phyloP scores from a whole-genome alignment of 1,284 basidiomycete genomes.

The Ganoderma multipileum region DNA sequence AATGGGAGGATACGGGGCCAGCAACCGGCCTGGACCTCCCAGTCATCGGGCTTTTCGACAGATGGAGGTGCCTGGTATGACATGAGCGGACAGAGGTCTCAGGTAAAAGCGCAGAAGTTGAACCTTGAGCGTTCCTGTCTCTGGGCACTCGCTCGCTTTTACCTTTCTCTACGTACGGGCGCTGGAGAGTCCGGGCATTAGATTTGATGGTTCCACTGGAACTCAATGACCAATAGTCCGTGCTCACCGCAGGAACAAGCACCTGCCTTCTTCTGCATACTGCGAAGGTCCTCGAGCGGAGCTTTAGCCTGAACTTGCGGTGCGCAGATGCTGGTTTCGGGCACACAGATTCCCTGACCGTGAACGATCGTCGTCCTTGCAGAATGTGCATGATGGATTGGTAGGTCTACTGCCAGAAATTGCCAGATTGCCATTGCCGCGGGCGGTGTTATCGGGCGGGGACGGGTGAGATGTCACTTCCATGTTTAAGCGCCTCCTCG shows the following conservation, averaged over 20 bases:
- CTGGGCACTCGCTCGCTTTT: background rate
- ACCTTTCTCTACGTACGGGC: background rate
- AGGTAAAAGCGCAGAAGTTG: background rate
- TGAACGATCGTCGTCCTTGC: background rate
- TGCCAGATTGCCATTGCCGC: background rate
- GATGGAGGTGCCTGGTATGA: background rate
- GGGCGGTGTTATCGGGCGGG: background rate
- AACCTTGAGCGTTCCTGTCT: background rate
- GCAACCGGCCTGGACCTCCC: slow-evolving; percentile 14
- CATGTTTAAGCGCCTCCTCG: background rate
- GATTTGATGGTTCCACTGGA: background rate
- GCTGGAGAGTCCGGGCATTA: slow-evolving; percentile 1
- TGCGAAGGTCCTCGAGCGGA: background rate
- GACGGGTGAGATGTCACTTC: background rate
- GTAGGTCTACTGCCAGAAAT: background rate
- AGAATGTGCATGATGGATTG: background rate
- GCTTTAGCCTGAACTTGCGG: background rate
- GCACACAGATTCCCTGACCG: background rate
- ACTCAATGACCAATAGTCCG: slow-evolving; percentile 27
- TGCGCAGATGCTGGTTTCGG: background rate
- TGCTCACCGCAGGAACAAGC: slow-evolving; percentile 19
- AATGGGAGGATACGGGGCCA: slow-evolving; percentile 11
- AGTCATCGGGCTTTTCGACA: background rate
- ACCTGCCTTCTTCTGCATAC: background rate
- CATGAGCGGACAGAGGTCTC: background rate